phyloP scores from a whole-genome alignment of 139 green algal species.

The Microglena sp. region DNA sequence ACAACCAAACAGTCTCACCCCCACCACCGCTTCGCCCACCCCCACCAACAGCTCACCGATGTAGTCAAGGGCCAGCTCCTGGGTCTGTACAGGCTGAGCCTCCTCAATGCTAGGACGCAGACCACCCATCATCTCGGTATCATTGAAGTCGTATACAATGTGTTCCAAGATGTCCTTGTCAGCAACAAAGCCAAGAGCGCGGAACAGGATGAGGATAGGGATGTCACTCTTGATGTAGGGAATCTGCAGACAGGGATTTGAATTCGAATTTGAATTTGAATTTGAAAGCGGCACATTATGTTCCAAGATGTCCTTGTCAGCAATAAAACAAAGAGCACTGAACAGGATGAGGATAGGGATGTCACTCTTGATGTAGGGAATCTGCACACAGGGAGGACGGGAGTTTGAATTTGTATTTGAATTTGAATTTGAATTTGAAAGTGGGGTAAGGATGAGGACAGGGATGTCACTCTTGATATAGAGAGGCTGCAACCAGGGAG shows the following conservation, averaged over 20 bases:
- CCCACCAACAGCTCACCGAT: constrained; percentile 81
- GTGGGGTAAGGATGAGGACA: constrained; percentile 16
- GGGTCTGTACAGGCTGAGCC: constrained; percentile 78
- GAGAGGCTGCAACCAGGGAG: constrained; percentile 31
- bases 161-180: constrained; percentile 84
- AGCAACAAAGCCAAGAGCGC: constrained; percentile 63
- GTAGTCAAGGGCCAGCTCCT: constrained; percentile 90
- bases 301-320: constrained; percentile 78
- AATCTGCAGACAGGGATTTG: constrained; percentile 19
- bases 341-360: constrained; percentile 87
- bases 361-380: constrained; percentile 73
- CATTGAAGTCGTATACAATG: constrained; percentile 78
- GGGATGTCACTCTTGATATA: constrained; percentile 79
- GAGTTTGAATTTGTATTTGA: constrained; percentile 22
- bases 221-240: constrained; percentile 78
- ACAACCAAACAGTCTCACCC: too few relatives aligned
- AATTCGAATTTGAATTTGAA: constrained; percentile 29
- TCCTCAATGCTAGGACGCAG: constrained; percentile 91
- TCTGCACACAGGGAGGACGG: constrained; percentile 12
- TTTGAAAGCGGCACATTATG: constrained; percentile 79
- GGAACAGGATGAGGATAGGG: constrained; percentile 83
- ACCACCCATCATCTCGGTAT: constrained; percentile 89
- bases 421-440: too few relatives aligned
- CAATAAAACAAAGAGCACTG: constrained; percentile 62
- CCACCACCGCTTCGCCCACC: too few relatives aligned